phyloP scores from a whole-genome alignment of 169 alveolate genomes.

The Babesia sp. region DNA sequence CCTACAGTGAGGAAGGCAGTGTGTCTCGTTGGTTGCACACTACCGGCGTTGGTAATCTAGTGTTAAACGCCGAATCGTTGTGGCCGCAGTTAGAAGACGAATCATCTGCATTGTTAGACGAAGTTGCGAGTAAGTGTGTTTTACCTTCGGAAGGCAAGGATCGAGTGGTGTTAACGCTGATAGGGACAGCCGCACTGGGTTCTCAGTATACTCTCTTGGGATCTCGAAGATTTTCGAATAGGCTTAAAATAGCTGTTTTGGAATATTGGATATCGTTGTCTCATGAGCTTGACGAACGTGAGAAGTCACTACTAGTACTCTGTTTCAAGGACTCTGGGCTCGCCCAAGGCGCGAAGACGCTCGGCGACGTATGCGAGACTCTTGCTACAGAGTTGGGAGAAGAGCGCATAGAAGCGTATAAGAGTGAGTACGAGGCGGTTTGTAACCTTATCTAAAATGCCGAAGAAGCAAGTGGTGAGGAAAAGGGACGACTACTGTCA shows the following conservation, averaged over 20 bases:
- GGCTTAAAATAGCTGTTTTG: conserved; percentile 7
- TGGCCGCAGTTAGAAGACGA: conserved; percentile 13
- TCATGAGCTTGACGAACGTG: not conserved
- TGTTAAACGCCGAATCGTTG: conserved; percentile 12
- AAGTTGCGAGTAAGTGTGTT: conserved; percentile 5
- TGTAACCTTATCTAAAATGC: conserved; percentile 51
- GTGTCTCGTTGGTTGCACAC: conserved; percentile 20
- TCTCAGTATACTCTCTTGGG: conserved; percentile 26
- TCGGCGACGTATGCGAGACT: not conserved
- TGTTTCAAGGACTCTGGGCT: conserved; percentile 9
- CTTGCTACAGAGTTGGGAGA: conserved; percentile 11
- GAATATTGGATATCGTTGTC: not conserved
- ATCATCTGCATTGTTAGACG: conserved; percentile 2
- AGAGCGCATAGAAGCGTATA: not conserved
- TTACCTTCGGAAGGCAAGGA: conserved; percentile 11
- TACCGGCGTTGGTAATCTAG: conserved; percentile 10
- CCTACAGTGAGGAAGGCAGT: conserved; percentile 19
- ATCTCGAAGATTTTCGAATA: not conserved
- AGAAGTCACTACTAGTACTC: conserved; percentile 12
- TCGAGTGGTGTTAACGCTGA: conserved; percentile 21
- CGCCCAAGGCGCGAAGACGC: conserved; percentile 1
- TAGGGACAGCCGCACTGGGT: conserved; percentile 28
- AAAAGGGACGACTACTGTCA: conserved; percentile 73
- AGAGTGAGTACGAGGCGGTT: conserved; percentile 3
- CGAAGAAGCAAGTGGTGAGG: conserved; percentile 52